Evolutionary conservation across 108 stramenopile genomes (phyloP).

Genomic region (Phaeodactylum tricornutum): DNA sequence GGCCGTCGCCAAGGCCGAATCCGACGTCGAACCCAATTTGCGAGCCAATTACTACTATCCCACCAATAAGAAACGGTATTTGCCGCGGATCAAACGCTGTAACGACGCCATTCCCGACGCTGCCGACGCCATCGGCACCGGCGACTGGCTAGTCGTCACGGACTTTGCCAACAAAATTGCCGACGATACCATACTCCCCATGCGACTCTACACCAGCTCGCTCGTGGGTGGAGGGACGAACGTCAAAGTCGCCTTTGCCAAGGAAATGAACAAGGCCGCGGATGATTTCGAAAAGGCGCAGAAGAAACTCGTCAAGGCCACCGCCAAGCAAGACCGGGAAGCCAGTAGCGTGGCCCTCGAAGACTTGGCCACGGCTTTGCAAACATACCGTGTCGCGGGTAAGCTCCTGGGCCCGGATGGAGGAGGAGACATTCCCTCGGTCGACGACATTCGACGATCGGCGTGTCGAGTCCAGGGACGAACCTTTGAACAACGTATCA

Average conservation of each 20-base stretch:
- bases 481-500: too few species aligned
- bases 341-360: constrained; percentile 46
- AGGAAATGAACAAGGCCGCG: constrained; percentile 57
- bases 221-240: constrained; percentile 67
- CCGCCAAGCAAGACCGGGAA: constrained; percentile 50
- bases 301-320: constrained; percentile 43
- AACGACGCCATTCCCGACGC: constrained; percentile 59
- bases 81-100: constrained; percentile 77
- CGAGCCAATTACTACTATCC: constrained; percentile 74
- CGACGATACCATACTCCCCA: constrained; percentile 74
- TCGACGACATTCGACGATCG: constrained; percentile 89
- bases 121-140: constrained; percentile 39
- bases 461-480: too few species aligned
- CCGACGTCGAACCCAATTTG: constrained; percentile 64
- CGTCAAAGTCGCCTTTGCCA: constrained; percentile 63
- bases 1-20: constrained; percentile 25
- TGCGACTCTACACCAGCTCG: constrained; percentile 70
- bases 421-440: constrained; percentile 76
- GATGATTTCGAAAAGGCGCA: constrained; percentile 55
- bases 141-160: constrained; percentile 52
- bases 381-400: constrained; percentile 46
- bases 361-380: constrained; percentile 45
- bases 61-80: constrained; percentile 64
- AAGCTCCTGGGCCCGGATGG: constrained; percentile 71
- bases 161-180: constrained; percentile 63